Conservation (phyloP, 208 protist species). For the Acanthamoeba polyphaga region DNA sequence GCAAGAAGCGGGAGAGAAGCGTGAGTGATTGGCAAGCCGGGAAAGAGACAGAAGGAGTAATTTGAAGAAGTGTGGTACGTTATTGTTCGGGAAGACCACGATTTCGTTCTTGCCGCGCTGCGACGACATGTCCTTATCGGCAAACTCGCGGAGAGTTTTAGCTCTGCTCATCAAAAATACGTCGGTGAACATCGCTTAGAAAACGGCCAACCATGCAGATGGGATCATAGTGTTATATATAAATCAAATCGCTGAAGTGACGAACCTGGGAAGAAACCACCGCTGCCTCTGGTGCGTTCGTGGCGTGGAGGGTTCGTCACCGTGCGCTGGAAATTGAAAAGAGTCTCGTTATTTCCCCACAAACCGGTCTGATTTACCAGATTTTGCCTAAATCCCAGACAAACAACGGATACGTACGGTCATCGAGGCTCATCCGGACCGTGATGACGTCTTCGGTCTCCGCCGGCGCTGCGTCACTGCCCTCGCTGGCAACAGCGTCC, state of each 20-base stretch:
- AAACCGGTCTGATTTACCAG: not conserved
- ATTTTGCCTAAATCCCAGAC: no score
- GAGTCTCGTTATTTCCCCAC: not conserved
- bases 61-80: not conserved
- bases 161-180: not conserved
- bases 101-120: not conserved
- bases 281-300: not conserved
- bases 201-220: not conserved
- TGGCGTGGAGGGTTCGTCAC: not conserved
- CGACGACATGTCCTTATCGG: not conserved
- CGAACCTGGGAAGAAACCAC: not conserved
- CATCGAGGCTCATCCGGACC: not conserved
- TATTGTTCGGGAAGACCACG: not conserved
- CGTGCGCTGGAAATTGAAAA: not conserved
- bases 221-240: no score
- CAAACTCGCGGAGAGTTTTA: not conserved
- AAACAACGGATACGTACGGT: no score
- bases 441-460: not conserved
- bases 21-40: not conserved
- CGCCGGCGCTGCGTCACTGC: not conserved
- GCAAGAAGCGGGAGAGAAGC: not conserved
- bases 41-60: not conserved
- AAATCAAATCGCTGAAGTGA: no score
- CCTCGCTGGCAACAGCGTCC: not conserved
- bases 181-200: not conserved